phyloP scores from a whole-genome alignment of 768 basidiomycete genomes.

The Suillus spraguei region DNA sequence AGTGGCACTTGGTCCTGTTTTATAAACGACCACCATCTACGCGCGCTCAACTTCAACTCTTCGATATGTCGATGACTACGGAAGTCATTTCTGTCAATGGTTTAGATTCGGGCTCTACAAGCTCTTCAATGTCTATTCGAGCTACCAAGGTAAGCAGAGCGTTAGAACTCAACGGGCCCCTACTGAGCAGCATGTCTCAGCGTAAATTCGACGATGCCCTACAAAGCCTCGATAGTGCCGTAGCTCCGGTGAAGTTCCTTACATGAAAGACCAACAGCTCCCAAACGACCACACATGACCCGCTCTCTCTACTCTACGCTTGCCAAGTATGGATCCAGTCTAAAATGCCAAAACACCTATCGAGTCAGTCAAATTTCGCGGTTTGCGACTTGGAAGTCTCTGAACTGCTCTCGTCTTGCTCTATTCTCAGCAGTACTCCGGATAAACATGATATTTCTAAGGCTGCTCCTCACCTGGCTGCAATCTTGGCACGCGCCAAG shows the following conservation, averaged over 20 bases:
- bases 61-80: background rate
- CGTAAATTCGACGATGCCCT: conserved; percentile 85
- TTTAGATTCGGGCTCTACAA: conserved; percentile 20
- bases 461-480: conserved; percentile 67
- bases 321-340: conserved; percentile 71
- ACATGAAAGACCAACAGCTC: conserved; percentile 37
- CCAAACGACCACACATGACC: conserved; percentile 56
- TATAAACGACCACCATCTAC: conserved; percentile 1
- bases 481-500: conserved; percentile 56
- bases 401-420: conserved; percentile 12
- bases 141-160: conserved; percentile 46
- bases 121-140: conserved; percentile 25
- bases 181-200: conserved; percentile 36
- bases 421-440: conserved; percentile 16
- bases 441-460: conserved; percentile 44
- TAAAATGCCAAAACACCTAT: conserved; percentile 43
- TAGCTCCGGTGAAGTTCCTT: conserved; percentile 39
- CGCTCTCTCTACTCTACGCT: conserved; percentile 77
- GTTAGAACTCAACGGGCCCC: background rate
- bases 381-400: conserved; percentile 1
- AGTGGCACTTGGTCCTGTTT: background rate
- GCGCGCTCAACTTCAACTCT: background rate
- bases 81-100: background rate
- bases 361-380: conserved; percentile 24
- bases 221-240: conserved; percentile 66